These are phyloP conservation scores for Gastrolobium villosum DNA, from an alignment of 306 rosid genomes.

Conservation along the genomic window DNA sequence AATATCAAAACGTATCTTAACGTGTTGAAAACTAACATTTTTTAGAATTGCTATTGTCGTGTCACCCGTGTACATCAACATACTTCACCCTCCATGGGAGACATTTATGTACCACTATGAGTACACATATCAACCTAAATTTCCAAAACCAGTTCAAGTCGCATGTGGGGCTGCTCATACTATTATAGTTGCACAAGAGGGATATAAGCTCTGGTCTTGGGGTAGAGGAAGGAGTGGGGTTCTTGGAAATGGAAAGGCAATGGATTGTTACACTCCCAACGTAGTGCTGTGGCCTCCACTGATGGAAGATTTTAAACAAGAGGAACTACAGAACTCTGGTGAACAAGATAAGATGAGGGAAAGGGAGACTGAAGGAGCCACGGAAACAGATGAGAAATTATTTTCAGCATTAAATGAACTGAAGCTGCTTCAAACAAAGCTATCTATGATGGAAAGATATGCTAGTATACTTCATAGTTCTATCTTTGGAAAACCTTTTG, in stretches of 20 bases:
- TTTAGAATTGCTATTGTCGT: too few species aligned
- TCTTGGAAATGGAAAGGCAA: conserved; percentile 77
- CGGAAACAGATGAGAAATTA: conserved; percentile 60
- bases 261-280: conserved; percentile 68
- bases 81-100: too few species aligned
- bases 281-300: conserved; percentile 73
- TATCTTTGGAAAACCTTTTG: conserved; percentile 82
- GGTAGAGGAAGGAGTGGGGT: conserved; percentile 92
- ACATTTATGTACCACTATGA: too few species aligned
- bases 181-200: conserved; percentile 68
- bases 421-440: conserved; percentile 71
- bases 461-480: conserved; percentile 83
- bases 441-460: conserved; percentile 72
- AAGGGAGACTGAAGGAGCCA: conserved; percentile 49
- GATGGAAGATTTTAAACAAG: conserved; percentile 63
- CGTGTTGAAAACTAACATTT: too few species aligned
- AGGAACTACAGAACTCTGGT: conserved; percentile 47
- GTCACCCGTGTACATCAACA: too few species aligned
- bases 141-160: conserved; percentile 71
- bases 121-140: conserved; percentile 59
- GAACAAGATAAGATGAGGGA: conserved; percentile 55
- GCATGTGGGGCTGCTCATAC: conserved; percentile 97
- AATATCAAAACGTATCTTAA: too few species aligned
- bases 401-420: conserved; percentile 66
- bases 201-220: conserved; percentile 90